Percentiles rank a stretch among this genome's conserved stretches.
phyloP scores from a whole-genome alignment of 2,329 filamentous ascomycete species.

The Trichoderma endophyticum region DNA sequence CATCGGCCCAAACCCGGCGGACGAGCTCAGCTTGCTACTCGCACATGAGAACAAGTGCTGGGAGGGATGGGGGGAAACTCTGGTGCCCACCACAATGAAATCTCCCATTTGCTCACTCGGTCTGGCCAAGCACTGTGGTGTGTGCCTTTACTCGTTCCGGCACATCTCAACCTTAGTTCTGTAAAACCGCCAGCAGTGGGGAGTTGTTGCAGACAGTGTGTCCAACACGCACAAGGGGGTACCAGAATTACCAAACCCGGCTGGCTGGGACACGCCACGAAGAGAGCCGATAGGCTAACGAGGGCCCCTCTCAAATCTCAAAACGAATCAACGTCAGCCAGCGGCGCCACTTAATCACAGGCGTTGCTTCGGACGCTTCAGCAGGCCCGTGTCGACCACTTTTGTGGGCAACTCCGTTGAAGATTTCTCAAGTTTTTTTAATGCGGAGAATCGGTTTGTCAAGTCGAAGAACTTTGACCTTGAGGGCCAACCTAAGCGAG shows the following conservation, averaged over 20 bases:
- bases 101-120: slow-evolving; percentile 1
- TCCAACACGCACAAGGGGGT: neutral
- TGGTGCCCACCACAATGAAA: slow-evolving; percentile 2
- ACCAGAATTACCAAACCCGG: slow-evolving; percentile 3
- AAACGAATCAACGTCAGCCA: neutral
- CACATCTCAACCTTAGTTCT: neutral
- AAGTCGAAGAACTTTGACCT: neutral
- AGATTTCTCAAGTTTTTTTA: slow-evolving; percentile 1
- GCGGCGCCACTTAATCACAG: slow-evolving; percentile 10
- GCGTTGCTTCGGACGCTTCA: neutral
- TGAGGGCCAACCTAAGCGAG: neutral
- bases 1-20: neutral
- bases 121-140: neutral
- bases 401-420: neutral
- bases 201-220: neutral
- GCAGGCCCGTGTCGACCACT: neutral
- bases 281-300: neutral
- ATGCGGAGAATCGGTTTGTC: neutral
- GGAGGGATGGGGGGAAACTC: neutral
- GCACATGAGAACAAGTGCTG: neutral
- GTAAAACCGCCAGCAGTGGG: neutral
- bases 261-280: neutral
- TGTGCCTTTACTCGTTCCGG: slow-evolving; percentile 5
- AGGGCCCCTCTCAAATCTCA: neutral
- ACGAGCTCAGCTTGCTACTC: neutral